Percentiles rank a stretch among this genome's conserved stretches.
These are phyloP conservation scores for Malassezia globosa DNA, from an alignment of 1,284 basidiomycete genomes.

Conservation along the genomic window DNA sequence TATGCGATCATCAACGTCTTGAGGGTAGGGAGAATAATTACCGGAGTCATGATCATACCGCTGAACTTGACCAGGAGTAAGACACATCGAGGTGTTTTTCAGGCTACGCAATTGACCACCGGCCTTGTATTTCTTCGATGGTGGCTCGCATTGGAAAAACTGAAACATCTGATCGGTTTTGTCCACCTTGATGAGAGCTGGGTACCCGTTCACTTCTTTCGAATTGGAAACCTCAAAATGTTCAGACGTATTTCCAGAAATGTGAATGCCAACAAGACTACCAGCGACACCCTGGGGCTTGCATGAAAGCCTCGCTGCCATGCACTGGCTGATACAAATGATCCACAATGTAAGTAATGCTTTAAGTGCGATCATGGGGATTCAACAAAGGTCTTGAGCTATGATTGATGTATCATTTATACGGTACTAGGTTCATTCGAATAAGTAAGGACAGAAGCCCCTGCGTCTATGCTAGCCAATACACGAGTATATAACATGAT, in stretches of 20 bases:
- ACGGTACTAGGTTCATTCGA: too few species aligned
- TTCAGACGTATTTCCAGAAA: not conserved
- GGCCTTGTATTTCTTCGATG: not conserved
- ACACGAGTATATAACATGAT: too few species aligned
- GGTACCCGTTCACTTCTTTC: constrained; percentile 5
- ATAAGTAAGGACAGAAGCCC: too few species aligned
- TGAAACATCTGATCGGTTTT: not conserved
- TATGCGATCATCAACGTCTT: constrained; percentile 5
- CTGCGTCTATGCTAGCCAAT: too few species aligned
- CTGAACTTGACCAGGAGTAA: constrained; percentile 5
- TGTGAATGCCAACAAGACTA: not conserved
- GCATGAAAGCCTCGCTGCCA: not conserved
- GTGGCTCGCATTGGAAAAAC: constrained; percentile 1
- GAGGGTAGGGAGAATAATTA: not conserved
- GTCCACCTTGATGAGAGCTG: not conserved
- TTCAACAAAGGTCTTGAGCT: too few species aligned
- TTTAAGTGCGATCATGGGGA: too few species aligned
- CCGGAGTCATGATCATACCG: not conserved
- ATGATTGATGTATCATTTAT: too few species aligned
- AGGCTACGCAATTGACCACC: constrained; percentile 7
- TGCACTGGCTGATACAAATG: too few species aligned
- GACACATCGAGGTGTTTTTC: not conserved
- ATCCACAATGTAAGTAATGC: too few species aligned
- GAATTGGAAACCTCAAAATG: not conserved
- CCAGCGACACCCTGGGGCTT: not conserved